Conservation (phyloP, 176 grass and related monocot species). For the Alloteropsis semialata region DNA sequence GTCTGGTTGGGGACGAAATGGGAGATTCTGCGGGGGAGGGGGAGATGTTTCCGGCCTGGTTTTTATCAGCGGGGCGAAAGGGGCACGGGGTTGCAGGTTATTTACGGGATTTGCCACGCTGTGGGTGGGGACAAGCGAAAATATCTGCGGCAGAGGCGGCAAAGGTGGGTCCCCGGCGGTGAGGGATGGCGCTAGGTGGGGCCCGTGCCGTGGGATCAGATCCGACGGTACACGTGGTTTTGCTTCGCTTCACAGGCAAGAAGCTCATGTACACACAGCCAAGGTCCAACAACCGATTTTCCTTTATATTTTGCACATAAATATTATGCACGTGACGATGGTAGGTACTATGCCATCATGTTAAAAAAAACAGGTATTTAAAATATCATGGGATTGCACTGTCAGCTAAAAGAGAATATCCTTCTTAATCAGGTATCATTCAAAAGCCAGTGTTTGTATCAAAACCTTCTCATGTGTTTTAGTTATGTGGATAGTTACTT, state of each 20-base stretch:
- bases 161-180: not conserved
- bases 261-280: no score
- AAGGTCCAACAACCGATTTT: no score
- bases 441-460: not conserved
- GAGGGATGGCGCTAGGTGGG: not conserved
- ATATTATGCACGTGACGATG: no score
- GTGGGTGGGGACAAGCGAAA: not conserved
- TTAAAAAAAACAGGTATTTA: no score
- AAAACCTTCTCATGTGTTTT: not conserved
- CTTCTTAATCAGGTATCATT: not conserved
- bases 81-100: not conserved
- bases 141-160: slow-evolving; percentile 16
- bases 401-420: slow-evolving; percentile 10
- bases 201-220: not conserved
- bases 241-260: not conserved
- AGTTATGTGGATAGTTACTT: not conserved
- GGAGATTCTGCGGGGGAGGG: slow-evolving; percentile 6
- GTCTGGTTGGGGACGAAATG: not conserved
- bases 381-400: not conserved
- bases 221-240: slow-evolving; percentile 14
- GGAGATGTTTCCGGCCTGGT: slow-evolving; percentile 23
- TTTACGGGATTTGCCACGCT: slow-evolving; percentile 34
- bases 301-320: no score
- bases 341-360: no score
- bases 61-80: not conserved